Base-by-base conservation (phyloP, 2,329 filamentous ascomycete genomes). In the Phoma sp. region DNA sequence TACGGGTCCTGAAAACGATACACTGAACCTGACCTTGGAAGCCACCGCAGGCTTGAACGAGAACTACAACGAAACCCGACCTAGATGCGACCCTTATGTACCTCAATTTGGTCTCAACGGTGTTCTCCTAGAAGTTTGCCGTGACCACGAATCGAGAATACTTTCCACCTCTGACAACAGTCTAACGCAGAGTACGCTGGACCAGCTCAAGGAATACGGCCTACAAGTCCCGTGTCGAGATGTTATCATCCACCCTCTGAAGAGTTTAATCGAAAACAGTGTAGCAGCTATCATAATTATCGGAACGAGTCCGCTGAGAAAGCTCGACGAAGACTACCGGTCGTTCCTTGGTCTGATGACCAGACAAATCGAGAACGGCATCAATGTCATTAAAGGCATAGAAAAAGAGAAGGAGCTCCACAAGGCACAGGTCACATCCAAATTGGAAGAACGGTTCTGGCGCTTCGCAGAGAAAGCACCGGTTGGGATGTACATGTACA, bases 401-500 rank as follows among this genome's bases (percentile, higher is more conserved):
- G 74, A 92, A 3, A 92, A 92, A 53, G 90, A 92, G 69, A 90
- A 92, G 62, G 90, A 93, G 69, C 91, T 93, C 58, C 84, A 83
- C 54, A 83, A 88, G 54, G 88, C 89, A 1, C 87, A 91, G 71
- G 82, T 81, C 62, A 89, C 89, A 0, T 90, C 90, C 19, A 85
- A 85, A 48, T 78, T 91, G 27, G 90, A 94, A 71, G 87, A 88
- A 40, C 88, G 88, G 54, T 93, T 94, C 70, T 91, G 88, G 1
- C 82, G 89, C 36, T 92, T 94, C 88, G 89, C 90, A 6, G 89
- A 92, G 67, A 90, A 91, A 59, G 88, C 89, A 0, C 90, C 90
- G 0, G 90, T 93, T 1, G 91, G 90, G 21, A 88, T 95, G 79
- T 93, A 92, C 70, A 92, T 94, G 63, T 88, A 89, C 15, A 84